Evolutionary conservation across 1,284 basidiomycete species (phyloP).

Genomic region (Nidula niveotomentosa): DNA sequence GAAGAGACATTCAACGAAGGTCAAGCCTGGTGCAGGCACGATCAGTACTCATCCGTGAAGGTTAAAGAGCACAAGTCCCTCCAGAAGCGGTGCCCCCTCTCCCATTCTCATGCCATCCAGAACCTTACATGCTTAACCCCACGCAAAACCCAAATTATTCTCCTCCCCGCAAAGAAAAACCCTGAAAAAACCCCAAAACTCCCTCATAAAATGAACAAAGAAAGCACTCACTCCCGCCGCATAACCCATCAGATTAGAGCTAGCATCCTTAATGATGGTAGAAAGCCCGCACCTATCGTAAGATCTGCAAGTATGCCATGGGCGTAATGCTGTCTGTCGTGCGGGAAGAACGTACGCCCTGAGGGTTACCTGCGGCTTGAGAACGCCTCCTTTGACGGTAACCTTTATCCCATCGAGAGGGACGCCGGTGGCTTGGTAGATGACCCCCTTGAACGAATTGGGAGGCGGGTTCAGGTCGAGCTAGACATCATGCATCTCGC

Average conservation of each 20-base stretch:
- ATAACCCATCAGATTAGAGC: constrained; percentile 66
- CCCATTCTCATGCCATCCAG: no score
- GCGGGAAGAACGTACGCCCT: constrained; percentile 47
- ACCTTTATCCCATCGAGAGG: constrained; percentile 94
- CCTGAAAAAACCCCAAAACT: no score
- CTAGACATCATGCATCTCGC: constrained; percentile 68
- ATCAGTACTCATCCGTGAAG: no score
- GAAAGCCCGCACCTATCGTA: constrained; percentile 55
- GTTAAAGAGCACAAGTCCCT: no score
- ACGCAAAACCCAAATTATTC: no score
- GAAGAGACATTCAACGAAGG: no score
- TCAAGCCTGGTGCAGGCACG: no score
- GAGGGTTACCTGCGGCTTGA: constrained; percentile 82
- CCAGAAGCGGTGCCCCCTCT: no score
- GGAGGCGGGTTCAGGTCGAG: constrained; percentile 71
- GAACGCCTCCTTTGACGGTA: constrained; percentile 93
- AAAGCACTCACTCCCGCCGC: constrained; percentile 68
- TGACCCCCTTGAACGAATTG: constrained; percentile 77
- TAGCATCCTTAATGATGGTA: constrained; percentile 42
- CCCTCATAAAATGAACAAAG: no score
- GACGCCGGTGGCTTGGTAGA: constrained; percentile 86
- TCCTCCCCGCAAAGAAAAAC: no score
- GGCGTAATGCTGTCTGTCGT: constrained; percentile 85
- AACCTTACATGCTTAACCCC: no score
- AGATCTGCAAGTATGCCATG: constrained; percentile 62